Conservation (phyloP, 2,329 filamentous ascomycete genomes). For the Cercospora zeina region DNA sequence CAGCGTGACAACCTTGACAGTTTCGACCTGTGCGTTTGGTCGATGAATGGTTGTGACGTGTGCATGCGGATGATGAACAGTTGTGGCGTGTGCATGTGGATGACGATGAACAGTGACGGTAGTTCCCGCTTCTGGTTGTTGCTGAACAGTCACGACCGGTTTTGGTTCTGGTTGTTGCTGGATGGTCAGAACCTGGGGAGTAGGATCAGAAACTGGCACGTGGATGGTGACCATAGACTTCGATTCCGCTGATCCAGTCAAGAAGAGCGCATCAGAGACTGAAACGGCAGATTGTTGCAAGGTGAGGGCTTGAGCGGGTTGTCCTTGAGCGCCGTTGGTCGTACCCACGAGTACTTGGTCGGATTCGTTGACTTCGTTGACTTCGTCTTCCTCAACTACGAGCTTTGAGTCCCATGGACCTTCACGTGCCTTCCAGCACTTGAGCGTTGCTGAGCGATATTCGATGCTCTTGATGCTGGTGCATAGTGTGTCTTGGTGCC, state of each 20-base stretch:
- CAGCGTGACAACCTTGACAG: neutral
- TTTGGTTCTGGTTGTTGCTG: neutral
- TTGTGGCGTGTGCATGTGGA: neutral
- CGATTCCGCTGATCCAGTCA: neutral
- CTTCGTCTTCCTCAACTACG: neutral
- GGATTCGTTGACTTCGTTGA: neutral
- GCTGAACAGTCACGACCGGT: too few species aligned
- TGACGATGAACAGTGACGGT: too few species aligned
- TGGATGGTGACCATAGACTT: neutral
- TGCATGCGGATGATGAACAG: neutral
- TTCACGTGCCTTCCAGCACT: conserved; percentile 4
- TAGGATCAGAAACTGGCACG: neutral
- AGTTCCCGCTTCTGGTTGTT: too few species aligned
- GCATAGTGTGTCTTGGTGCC: neutral
- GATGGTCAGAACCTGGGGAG: neutral
- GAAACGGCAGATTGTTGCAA: neutral
- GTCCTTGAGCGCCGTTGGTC: neutral
- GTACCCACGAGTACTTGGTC: neutral
- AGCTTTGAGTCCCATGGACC: neutral
- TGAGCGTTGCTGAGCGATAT: conserved; percentile 2
- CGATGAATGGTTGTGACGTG: neutral
- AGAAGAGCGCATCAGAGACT: neutral
- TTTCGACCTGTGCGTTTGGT: neutral
- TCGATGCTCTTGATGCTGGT: neutral
- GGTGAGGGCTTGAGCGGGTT: neutral